Evolutionary conservation across 106 monocot species (phyloP).

Genomic region (Dendrobium catenatum): DNA sequence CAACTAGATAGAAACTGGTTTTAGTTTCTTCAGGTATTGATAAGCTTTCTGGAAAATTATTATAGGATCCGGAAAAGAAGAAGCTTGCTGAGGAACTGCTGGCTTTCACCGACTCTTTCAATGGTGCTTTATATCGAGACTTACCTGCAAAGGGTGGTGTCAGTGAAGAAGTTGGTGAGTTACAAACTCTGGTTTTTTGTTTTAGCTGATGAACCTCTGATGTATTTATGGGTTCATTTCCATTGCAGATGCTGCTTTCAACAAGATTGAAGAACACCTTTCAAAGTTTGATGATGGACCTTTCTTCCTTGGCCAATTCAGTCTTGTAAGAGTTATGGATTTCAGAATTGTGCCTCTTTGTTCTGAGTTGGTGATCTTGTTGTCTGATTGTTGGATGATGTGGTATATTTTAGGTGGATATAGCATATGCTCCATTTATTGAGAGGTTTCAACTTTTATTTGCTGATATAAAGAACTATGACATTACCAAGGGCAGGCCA

Average conservation of each 20-base stretch:
- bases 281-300: constrained; percentile 76
- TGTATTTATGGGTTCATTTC: neutral
- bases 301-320: constrained; percentile 84
- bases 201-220: neutral
- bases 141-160: constrained; percentile 42
- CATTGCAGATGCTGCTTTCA: constrained; percentile 41
- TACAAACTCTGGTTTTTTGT: neutral
- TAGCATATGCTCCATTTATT: constrained; percentile 83
- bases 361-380: neutral
- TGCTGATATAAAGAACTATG: constrained; percentile 52
- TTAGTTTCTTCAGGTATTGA: neutral
- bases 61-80: constrained; percentile 67
- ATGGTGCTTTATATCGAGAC: constrained; percentile 16
- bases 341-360: neutral
- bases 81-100: constrained; percentile 74
- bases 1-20: neutral
- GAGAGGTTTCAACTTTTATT: constrained; percentile 66
- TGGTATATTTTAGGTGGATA: constrained; percentile 49
- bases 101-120: constrained; percentile 54
- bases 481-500: constrained; percentile 70
- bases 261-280: constrained; percentile 65
- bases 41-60: constrained; percentile 3
- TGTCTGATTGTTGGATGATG: constrained; percentile 1
- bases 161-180: constrained; percentile 57
- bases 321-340: constrained; percentile 41